Evolutionary conservation across 768 basidiomycete species (phyloP).

Genomic region (Russula sp.): DNA sequence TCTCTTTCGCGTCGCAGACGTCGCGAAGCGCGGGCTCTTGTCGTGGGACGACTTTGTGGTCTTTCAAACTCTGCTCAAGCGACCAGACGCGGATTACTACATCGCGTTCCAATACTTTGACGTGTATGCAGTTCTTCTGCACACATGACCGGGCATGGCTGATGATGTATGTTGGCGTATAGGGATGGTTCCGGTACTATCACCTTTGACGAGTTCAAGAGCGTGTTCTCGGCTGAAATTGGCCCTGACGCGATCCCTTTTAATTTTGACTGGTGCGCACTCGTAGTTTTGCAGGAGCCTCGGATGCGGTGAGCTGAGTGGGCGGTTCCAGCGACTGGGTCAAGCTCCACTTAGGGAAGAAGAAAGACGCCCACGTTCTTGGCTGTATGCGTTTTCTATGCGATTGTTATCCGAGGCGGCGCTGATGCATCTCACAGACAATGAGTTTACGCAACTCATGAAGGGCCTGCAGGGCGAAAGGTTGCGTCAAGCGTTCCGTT

Average conservation of each 20-base stretch:
- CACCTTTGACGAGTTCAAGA: slow-evolving; percentile 92
- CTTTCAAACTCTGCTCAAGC: slow-evolving; percentile 90
- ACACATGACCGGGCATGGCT: neutral
- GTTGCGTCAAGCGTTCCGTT: slow-evolving; percentile 91
- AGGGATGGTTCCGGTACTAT: slow-evolving; percentile 92
- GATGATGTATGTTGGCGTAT: slow-evolving; percentile 8
- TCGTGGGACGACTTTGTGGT: slow-evolving; percentile 96
- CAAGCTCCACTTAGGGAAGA: slow-evolving; percentile 91
- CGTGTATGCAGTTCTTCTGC: slow-evolving; percentile 47
- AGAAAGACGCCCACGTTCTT: slow-evolving; percentile 84
- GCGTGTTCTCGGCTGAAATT: slow-evolving; percentile 79
- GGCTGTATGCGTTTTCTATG: slow-evolving; percentile 61
- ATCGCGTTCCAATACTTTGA: slow-evolving; percentile 97
- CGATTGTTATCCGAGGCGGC: slow-evolving; percentile 5
- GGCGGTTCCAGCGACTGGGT: slow-evolving; percentile 77
- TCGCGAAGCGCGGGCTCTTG: slow-evolving; percentile 67
- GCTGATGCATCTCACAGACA: slow-evolving; percentile 50
- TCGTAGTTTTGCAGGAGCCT: slow-evolving; percentile 3
- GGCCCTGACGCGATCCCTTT: slow-evolving; percentile 85
- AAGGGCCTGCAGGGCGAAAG: slow-evolving; percentile 98
- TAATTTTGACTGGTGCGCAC: slow-evolving; percentile 82
- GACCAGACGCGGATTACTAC: slow-evolving; percentile 95
- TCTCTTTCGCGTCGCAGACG: slow-evolving; percentile 86
- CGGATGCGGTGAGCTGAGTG: slow-evolving; percentile 4
- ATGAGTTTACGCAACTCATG: slow-evolving; percentile 98